These are phyloP conservation scores for Kalanchoe fedtschenkoi DNA, from an alignment of 164 flowering plant genomes.

Conservation along the genomic window DNA sequence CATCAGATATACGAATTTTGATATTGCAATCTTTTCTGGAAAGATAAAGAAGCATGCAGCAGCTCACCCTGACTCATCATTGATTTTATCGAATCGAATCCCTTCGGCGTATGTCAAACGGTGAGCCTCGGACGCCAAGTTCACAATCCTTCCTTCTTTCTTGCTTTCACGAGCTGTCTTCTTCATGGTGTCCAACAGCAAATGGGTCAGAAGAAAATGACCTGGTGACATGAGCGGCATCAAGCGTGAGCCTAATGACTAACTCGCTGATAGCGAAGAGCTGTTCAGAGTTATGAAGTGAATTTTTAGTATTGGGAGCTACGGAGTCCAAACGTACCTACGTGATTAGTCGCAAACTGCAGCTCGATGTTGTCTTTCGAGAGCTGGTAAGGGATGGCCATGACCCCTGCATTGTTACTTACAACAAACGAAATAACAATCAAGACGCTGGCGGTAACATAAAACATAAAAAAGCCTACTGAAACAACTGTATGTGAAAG, in stretches of 20 bases:
- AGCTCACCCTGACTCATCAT: neutral
- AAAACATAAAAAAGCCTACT: neutral
- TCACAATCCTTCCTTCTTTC: neutral
- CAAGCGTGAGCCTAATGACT: neutral
- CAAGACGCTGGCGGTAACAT: neutral
- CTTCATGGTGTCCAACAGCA: neutral
- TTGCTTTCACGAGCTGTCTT: neutral
- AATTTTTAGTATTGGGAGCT: too few relatives aligned
- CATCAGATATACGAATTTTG: neutral
- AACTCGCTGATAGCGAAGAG: neutral
- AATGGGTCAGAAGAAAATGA: neutral
- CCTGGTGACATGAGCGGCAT: neutral
- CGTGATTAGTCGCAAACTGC: neutral
- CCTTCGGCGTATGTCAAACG: neutral
- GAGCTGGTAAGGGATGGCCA: neutral
- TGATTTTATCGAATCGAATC: neutral
- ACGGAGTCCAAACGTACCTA: too few relatives aligned
- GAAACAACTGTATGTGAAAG: neutral
- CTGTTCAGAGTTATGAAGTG: neutral
- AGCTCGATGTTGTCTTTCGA: neutral
- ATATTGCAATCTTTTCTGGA: neutral
- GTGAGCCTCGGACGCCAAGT: neutral
- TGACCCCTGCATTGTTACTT: neutral
- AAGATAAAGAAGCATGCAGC: too few relatives aligned
- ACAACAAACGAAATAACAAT: neutral